phyloP scores from a whole-genome alignment of 495 filamentous ascomycete species.

The Cercophora scortea region DNA sequence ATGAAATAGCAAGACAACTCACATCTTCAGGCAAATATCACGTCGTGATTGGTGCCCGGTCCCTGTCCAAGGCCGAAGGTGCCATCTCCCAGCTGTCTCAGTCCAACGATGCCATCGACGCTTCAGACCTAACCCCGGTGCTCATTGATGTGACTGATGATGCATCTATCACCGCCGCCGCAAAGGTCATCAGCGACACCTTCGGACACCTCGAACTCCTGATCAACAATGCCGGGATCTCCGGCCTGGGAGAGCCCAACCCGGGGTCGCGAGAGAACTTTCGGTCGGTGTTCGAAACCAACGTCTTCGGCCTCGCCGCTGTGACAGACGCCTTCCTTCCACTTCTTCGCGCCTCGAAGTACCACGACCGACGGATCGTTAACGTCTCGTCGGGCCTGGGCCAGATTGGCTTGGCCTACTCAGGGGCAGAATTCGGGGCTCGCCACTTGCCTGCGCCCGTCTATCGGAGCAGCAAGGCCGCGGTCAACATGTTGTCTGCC shows the following conservation, averaged over 20 bases:
- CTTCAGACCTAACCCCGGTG: constrained; percentile 8
- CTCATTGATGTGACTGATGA: constrained; percentile 37
- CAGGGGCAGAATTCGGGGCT: constrained; percentile 1
- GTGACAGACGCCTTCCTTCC: constrained; percentile 33
- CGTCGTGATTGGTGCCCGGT: constrained; percentile 31
- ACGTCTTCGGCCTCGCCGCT: constrained; percentile 27
- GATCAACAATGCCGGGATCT: constrained; percentile 8
- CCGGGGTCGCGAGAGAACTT: constrained; percentile 17
- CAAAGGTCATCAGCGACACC: constrained; percentile 18
- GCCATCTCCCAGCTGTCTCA: constrained; percentile 16
- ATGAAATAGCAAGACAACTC: constrained; percentile 25
- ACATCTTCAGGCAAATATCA: constrained; percentile 19
- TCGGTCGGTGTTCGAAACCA: constrained; percentile 26
- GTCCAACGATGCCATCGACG: constrained; percentile 12
- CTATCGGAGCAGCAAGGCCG: constrained; percentile 8
- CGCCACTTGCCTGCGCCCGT: constrained; percentile 3
- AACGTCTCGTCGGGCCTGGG: constrained; percentile 24
- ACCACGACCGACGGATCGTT: constrained; percentile 4
- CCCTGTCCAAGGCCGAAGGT: constrained; percentile 14
- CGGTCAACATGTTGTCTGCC: constrained; percentile 11
- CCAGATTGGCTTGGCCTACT: constrained; percentile 19
- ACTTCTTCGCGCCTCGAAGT: constrained; percentile 19
- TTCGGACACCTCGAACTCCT: constrained; percentile 25
- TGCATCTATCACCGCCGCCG: constrained; percentile 28
- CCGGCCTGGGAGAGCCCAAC: neutral